Percentiles rank a stretch among this genome's conserved stretches.
Conservation (phyloP, 139 green algal genomes). For the Chlamydomonas applanata region DNA sequence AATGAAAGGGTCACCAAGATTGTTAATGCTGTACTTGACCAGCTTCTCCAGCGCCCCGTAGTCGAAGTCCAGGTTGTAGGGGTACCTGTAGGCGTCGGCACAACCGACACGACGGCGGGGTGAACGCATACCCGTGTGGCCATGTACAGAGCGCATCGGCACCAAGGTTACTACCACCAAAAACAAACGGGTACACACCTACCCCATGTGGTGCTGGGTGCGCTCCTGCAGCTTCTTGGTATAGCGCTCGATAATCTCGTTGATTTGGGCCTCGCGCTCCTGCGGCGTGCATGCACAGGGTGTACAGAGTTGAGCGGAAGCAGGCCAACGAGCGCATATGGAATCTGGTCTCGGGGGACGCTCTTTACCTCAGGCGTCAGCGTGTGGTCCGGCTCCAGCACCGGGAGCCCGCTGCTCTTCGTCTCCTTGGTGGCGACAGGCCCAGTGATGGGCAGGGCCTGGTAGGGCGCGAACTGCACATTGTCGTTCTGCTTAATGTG, state of each 20-base stretch:
- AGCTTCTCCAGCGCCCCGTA: constrained; percentile 86
- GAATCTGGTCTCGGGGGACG: neutral
- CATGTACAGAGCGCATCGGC: too few relatives aligned
- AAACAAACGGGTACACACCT: constrained; percentile 14
- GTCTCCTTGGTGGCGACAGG: constrained; percentile 64
- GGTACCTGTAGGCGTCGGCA: constrained; percentile 62
- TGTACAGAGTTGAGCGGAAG: neutral
- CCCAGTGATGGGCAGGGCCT: constrained; percentile 72
- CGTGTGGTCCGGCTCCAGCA: constrained; percentile 53
- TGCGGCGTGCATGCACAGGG: constrained; percentile 27
- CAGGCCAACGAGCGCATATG: neutral
- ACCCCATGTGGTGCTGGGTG: constrained; percentile 86
- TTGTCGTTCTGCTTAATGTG: constrained; percentile 29
- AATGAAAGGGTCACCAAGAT: constrained; percentile 96
- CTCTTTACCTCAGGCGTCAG: constrained; percentile 51
- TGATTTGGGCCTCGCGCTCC: constrained; percentile 64
- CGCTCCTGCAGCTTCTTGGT: constrained; percentile 74
- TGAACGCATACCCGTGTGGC: neutral
- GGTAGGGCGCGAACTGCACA: constrained; percentile 67
- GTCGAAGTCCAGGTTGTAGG: constrained; percentile 99
- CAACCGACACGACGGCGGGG: too few relatives aligned
- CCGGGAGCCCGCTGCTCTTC: constrained; percentile 54
- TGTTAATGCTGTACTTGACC: constrained; percentile 95
- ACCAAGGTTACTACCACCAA: too few relatives aligned
- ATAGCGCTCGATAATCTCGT: constrained; percentile 77